phyloP scores from a whole-genome alignment of 164 flowering plant species.

The Liquidambar formosana region DNA sequence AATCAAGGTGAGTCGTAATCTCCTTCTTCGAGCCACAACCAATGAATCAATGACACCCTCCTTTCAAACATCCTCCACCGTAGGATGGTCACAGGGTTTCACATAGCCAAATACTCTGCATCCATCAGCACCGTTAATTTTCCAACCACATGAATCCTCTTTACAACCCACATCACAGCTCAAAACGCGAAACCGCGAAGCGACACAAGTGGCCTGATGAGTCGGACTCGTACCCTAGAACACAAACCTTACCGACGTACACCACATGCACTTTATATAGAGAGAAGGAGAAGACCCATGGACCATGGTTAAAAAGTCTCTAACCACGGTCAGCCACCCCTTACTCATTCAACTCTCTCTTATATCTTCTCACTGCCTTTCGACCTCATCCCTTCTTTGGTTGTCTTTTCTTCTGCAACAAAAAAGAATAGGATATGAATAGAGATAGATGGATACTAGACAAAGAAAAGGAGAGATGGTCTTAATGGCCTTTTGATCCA shows the following conservation, averaged over 20 bases:
- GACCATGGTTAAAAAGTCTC: not conserved
- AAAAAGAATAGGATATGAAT: not conserved
- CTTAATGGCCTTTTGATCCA: conserved; percentile 7
- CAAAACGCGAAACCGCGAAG: not conserved
- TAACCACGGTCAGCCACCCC: conserved; percentile 14
- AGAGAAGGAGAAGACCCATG: too few species aligned
- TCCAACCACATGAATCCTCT: not conserved
- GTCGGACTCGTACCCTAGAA: not conserved
- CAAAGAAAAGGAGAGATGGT: conserved; percentile 3
- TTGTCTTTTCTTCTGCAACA: conserved; percentile 7
- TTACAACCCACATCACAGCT: not conserved
- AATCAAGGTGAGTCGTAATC: too few species aligned
- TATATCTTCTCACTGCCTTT: not conserved
- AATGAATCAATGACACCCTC: too few species aligned
- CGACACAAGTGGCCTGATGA: conserved; percentile 20
- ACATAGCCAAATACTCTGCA: too few species aligned
- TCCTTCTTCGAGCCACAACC: too few species aligned
- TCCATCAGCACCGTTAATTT: not conserved
- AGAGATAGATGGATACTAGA: too few species aligned
- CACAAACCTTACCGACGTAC: not conserved
- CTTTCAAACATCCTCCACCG: too few species aligned
- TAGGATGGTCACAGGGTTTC: too few species aligned
- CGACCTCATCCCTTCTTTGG: conserved; percentile 4
- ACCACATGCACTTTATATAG: not conserved
- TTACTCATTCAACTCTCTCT: not conserved